These are phyloP conservation scores for Geotrichum carabidarum DNA, from an alignment of 1,139 yeast genomes.

Conservation along the genomic window DNA sequence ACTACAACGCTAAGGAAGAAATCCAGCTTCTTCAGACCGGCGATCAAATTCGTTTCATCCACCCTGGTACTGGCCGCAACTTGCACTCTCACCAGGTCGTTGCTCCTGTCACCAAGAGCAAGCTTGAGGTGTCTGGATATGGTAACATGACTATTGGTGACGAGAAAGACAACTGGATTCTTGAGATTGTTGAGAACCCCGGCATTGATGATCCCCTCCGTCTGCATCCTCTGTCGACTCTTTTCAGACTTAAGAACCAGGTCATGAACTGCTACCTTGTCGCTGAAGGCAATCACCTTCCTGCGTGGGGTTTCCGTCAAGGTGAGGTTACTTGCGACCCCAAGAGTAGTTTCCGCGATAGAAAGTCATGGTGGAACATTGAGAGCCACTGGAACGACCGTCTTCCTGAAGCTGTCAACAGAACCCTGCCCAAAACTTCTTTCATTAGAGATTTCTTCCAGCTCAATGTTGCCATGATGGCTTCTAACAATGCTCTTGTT, in stretches of 20 bases:
- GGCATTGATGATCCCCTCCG: slow-evolving; percentile 55
- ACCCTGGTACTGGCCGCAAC: slow-evolving; percentile 78
- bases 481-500: slow-evolving; percentile 90
- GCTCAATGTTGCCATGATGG: slow-evolving; percentile 96
- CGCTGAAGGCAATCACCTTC: slow-evolving; percentile 72
- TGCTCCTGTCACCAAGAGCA: slow-evolving; percentile 71
- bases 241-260: slow-evolving; percentile 69
- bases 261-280: slow-evolving; percentile 78
- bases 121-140: slow-evolving; percentile 87
- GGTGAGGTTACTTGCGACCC: slow-evolving; percentile 88
- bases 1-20: slow-evolving; percentile 48
- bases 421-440: slow-evolving; percentile 73
- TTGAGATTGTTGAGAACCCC: slow-evolving; percentile 77
- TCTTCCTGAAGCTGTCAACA: slow-evolving; percentile 65
- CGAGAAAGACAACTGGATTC: slow-evolving; percentile 85
- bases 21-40: slow-evolving; percentile 65
- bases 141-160: slow-evolving; percentile 88
- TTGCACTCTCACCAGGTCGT: slow-evolving; percentile 79
- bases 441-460: slow-evolving; percentile 88
- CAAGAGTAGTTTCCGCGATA: slow-evolving; percentile 74
- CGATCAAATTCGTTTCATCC: slow-evolving; percentile 70
- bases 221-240: slow-evolving; percentile 82
- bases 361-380: slow-evolving; percentile 97
- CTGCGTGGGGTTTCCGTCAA: slow-evolving; percentile 98
- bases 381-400: slow-evolving; percentile 75